Evolutionary conservation across 2,329 filamentous ascomycete genomes (phyloP).

Genomic region (Lithohypha guttulata): DNA sequence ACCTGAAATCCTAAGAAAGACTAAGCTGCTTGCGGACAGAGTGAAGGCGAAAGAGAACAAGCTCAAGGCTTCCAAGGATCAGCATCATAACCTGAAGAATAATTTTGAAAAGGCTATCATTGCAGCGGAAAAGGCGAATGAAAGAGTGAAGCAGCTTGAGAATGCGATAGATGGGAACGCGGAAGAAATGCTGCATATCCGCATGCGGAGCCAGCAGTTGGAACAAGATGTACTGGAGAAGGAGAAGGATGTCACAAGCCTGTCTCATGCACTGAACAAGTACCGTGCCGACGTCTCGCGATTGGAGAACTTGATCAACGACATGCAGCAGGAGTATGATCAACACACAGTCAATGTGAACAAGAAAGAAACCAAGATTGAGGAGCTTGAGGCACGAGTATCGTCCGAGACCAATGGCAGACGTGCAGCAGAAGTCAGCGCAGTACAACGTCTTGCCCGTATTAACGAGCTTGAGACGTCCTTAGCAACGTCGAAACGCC

Average conservation of each 20-base stretch:
- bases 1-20: conserved; percentile 30
- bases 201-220: conserved; percentile 33
- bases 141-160: conserved; percentile 30
- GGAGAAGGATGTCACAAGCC: conserved; percentile 31
- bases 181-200: conserved; percentile 35
- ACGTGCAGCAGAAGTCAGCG: conserved; percentile 27
- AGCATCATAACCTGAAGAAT: conserved; percentile 32
- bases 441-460: conserved; percentile 26
- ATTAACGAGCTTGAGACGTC: conserved; percentile 30
- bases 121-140: conserved; percentile 29
- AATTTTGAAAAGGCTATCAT: conserved; percentile 35
- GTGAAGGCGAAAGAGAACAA: conserved; percentile 28
- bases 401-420: conserved; percentile 26
- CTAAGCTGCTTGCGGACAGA: conserved; percentile 24
- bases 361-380: conserved; percentile 25
- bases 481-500: conserved; percentile 27
- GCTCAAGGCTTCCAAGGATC: conserved; percentile 27
- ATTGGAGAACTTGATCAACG: conserved; percentile 33
- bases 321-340: conserved; percentile 30
- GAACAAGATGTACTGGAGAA: conserved; percentile 33
- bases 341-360: conserved; percentile 29
- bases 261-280: conserved; percentile 33
- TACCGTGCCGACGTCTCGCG: conserved; percentile 35
- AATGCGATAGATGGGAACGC: conserved; percentile 32
- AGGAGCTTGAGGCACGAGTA: conserved; percentile 27